phyloP scores from a whole-genome alignment of 805 yeast genomes.

The Sungouiella thailandica region DNA sequence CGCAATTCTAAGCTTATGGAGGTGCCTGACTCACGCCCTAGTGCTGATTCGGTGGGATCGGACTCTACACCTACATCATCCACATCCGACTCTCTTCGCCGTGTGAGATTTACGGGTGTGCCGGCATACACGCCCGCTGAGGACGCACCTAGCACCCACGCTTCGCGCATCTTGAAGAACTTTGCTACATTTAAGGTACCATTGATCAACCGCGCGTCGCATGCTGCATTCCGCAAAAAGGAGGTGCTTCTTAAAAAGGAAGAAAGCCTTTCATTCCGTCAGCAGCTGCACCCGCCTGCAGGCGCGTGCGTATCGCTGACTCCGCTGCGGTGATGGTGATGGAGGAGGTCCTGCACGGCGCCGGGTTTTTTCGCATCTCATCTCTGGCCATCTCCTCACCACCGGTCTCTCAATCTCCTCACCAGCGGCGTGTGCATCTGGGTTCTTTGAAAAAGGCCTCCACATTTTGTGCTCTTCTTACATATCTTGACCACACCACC shows the following conservation, averaged over 20 bases:
- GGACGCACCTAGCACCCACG: conserved; percentile 47
- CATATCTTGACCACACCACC: no score
- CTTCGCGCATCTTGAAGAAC: conserved; percentile 31
- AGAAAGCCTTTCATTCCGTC: conserved; percentile 32
- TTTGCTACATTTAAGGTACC: conserved; percentile 31
- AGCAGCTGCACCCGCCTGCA: conserved; percentile 8
- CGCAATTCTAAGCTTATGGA: conserved; percentile 24
- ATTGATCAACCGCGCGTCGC: conserved; percentile 1
- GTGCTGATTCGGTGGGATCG: not conserved
- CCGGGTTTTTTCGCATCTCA: not conserved
- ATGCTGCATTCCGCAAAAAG: conserved; percentile 23
- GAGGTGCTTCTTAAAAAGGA: conserved; percentile 36
- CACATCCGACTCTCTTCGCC: conserved; percentile 21
- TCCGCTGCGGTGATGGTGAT: no score
- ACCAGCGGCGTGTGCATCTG: no score
- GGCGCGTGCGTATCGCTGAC: no score
- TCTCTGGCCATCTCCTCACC: not conserved
- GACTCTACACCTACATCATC: conserved; percentile 1
- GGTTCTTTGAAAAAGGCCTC: no score
- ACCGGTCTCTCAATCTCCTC: conserved; percentile 1
- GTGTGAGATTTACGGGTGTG: conserved; percentile 50
- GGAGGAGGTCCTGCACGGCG: no score
- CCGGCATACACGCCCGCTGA: conserved; percentile 48
- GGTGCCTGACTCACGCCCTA: conserved; percentile 7
- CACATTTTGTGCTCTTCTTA: no score